Evolutionary conservation across 345 rosid genomes (phyloP), one percentile per base, ranked within the genome.

Genomic region (Abelmoschus esculentus): DNA sequence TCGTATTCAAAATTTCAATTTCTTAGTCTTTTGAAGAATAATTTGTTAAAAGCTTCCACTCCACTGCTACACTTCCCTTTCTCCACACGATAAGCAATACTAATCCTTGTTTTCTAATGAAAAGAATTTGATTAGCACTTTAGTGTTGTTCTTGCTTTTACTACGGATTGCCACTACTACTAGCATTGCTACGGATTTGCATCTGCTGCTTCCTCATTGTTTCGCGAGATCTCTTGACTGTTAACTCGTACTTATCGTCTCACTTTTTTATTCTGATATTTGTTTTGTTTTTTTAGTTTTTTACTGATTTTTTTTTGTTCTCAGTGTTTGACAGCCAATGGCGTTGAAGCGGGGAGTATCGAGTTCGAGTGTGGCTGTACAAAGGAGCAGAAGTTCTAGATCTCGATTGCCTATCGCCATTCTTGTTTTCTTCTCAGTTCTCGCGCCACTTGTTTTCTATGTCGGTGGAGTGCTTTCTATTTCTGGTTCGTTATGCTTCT

Each of bases 361-460:
- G 7, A 66, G 74, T 29, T 81, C 86, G 7, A 66, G 74, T 29
- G 54, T 70, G 46, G 79, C 79, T 73, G 75, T 74, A 66, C 69
- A 67, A 13, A 77, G 84, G 78, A 75, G 65, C 81, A 73, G 86
- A 62, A 77, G 83, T 66, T 74, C 80, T 70, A 85, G 96, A 90
- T 90, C 89, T 82, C 78, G 89, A 67, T 80, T 84, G 63, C 76
- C 79, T 22, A 69, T 87, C 31, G 68, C 70, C 26, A 66, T 85
- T 55, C 76, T 90, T 49, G 75, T 80, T 42, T 73, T 90, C 72
- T 83, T 87, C 83, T 85, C 83, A 46, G 77, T 87, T 58, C 77
- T 93, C 46, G 80, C 86, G 9, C 91, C 93, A 47, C 79, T 87
- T 36, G 62, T 86, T 73, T 87, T 90, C 97, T 87, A 85, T 58